Conservation (phyloP, 2,329 filamentous ascomycete genomes). For the Aureobasidium sp. region DNA sequence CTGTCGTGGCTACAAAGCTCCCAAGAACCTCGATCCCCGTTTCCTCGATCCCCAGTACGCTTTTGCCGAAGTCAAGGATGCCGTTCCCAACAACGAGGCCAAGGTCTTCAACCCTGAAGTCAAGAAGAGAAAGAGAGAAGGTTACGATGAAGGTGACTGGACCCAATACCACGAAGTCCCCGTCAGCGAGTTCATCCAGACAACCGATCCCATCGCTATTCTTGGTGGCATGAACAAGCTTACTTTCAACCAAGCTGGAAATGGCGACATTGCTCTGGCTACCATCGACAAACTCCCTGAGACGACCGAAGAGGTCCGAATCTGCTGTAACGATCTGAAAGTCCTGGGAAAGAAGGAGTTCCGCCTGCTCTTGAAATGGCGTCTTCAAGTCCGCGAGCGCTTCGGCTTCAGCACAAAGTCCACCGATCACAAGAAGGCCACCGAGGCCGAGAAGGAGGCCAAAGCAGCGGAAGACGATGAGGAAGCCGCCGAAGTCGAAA, state of each 20-base stretch:
- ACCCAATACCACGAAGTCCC: constrained; percentile 83
- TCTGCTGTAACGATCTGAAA: constrained; percentile 75
- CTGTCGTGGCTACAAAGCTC: constrained; percentile 88
- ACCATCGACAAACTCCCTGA: constrained; percentile 79
- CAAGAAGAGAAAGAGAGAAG: constrained; percentile 95
- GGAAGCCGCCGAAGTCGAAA: constrained; percentile 70
- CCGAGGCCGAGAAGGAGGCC: constrained; percentile 28
- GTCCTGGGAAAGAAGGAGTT: constrained; percentile 93
- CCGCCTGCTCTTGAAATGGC: constrained; percentile 80
- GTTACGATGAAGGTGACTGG: constrained; percentile 94
- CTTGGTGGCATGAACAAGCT: constrained; percentile 79
- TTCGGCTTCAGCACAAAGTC: constrained; percentile 58
- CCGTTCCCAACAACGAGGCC: constrained; percentile 88
- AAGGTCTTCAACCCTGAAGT: constrained; percentile 96
- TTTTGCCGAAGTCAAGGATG: constrained; percentile 82
- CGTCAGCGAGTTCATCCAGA: constrained; percentile 90
- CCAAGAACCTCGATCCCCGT: constrained; percentile 83
- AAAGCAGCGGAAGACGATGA: constrained; percentile 38
- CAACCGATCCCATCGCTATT: constrained; percentile 84
- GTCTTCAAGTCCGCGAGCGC: constrained; percentile 77
- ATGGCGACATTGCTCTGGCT: constrained; percentile 69
- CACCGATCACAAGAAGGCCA: constrained; percentile 16
- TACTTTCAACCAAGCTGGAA: constrained; percentile 71
- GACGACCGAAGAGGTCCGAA: constrained; percentile 72
- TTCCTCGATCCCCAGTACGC: constrained; percentile 85